phyloP scores from a whole-genome alignment of 306 rosid species.

The Rosa rugosa region DNA sequence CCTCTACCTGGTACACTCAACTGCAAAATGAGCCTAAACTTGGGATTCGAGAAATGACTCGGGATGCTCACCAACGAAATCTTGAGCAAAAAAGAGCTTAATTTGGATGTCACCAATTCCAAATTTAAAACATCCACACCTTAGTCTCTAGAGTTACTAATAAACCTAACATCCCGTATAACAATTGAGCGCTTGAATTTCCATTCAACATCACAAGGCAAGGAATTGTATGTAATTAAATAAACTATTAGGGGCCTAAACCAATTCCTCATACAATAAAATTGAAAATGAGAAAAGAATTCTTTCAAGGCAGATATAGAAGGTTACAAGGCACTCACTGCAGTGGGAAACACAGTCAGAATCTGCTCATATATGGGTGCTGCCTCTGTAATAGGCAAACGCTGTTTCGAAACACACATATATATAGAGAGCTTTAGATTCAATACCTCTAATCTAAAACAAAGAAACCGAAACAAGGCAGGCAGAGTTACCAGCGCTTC shows the following conservation, averaged over 20 bases:
- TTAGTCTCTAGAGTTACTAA: background rate
- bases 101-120: background rate
- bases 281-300: background rate
- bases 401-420: constrained; percentile 38
- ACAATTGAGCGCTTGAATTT: background rate
- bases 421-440: background rate
- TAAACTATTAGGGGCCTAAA: background rate
- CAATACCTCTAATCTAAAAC: background rate
- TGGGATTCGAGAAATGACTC: background rate
- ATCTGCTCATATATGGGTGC: constrained; percentile 83
- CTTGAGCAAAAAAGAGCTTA: background rate
- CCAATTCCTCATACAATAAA: background rate
- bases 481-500: constrained; percentile 12
- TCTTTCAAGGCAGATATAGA: background rate
- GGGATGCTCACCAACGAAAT: background rate
- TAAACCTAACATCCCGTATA: background rate
- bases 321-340: constrained; percentile 57
- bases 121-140: background rate
- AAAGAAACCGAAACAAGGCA: background rate
- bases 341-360: constrained; percentile 71
- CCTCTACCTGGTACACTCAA: background rate
- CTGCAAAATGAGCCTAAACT: background rate
- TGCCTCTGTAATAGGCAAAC: constrained; percentile 82
- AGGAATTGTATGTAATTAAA: background rate
- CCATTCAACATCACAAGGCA: background rate